A percentile compares a stretch with the other conserved stretches of the same genome.
Conservation (phyloP, 2,329 filamentous ascomycete species). For the Fusarium goolgardi region DNA sequence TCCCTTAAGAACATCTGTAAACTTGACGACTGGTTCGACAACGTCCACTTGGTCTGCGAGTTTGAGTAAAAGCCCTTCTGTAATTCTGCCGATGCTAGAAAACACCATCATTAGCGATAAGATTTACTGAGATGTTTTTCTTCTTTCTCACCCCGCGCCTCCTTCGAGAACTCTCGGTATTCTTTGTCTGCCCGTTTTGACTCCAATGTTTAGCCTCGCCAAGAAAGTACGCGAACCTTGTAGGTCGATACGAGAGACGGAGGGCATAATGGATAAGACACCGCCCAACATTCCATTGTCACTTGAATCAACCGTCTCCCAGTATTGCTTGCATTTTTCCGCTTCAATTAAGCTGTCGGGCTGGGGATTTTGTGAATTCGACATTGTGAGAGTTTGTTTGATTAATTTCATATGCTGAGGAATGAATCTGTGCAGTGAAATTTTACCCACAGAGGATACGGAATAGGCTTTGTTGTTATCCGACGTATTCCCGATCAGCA, state of each 20-base stretch:
- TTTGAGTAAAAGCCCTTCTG: constrained; percentile 77
- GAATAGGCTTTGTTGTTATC: neutral
- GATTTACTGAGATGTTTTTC: neutral
- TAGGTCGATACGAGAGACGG: constrained; percentile 72
- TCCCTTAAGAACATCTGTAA: constrained; percentile 72
- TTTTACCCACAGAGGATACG: neutral
- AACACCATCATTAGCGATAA: neutral
- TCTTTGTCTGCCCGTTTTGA: constrained; percentile 49
- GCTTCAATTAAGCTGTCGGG: constrained; percentile 53
- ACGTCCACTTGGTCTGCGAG: constrained; percentile 81
- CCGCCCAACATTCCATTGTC: constrained; percentile 85
- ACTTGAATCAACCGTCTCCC: constrained; percentile 58
- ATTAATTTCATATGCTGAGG: neutral
- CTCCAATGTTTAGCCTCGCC: constrained; percentile 67
- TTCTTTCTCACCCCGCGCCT: constrained; percentile 53
- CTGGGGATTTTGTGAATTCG: neutral
- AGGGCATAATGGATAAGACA: constrained; percentile 78
- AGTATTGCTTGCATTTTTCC: constrained; percentile 58
- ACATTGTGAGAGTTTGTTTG: constrained; percentile 6
- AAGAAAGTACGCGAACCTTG: constrained; percentile 77
- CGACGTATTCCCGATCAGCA: neutral
- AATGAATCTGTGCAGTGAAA: neutral
- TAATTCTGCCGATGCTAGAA: constrained; percentile 82
- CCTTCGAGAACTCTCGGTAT: constrained; percentile 52
- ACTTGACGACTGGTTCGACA: constrained; percentile 86